Evolutionary conservation across 2,329 filamentous ascomycete genomes (phyloP), one percentile per base, ranked within the genome.

Genomic region (Emmonsiellopsis sp.): DNA sequence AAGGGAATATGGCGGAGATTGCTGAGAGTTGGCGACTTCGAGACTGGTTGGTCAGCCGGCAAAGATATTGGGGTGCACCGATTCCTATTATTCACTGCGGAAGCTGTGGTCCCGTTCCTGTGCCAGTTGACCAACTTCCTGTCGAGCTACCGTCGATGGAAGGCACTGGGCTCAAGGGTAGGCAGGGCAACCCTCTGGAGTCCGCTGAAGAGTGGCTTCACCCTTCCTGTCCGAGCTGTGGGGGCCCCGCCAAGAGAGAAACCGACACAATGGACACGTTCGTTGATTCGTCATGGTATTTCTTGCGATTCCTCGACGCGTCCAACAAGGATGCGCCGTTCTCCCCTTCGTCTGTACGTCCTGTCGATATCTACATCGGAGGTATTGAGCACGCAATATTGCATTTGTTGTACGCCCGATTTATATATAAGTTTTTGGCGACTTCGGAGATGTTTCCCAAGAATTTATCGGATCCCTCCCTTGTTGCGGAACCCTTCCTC

Each of bases 251-350:
- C 6, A 86, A 83, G 65, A 80, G 90, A 58, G 90, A 95, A 59
- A 95, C 90, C 0, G 90, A 95, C 66, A 95, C 90, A 2, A 95
- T 95, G 90, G 90, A 95, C 68, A 95, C 90, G 0, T 95, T 95
- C 70, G 90, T 95, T 56, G 90, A 95, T 70, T 95, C 89, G 1
- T 94, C 89, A 52, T 95, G 90, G 90, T 95, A 95, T 68, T 95
- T 85, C 63, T 82, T 91, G 71, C 43, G 57, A 45, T 59, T 57
- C 39, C 71, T 84, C 32, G 88, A 94, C 61, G 75, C 86, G 1
- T 74, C 82, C 14, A 91, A 93, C 59, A 59, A 74, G 11, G 63
- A 77, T 2, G 66, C 73, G 11, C 83, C 82, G 0, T 83, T 94
- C 58, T 82, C 81, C 0, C 70, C 82, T n/a, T 71, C 64, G 3